Evolutionary conservation across 805 yeast species (phyloP), one percentile per base, ranked within the genome.

Genomic region (Starmerella stigmatis): DNA sequence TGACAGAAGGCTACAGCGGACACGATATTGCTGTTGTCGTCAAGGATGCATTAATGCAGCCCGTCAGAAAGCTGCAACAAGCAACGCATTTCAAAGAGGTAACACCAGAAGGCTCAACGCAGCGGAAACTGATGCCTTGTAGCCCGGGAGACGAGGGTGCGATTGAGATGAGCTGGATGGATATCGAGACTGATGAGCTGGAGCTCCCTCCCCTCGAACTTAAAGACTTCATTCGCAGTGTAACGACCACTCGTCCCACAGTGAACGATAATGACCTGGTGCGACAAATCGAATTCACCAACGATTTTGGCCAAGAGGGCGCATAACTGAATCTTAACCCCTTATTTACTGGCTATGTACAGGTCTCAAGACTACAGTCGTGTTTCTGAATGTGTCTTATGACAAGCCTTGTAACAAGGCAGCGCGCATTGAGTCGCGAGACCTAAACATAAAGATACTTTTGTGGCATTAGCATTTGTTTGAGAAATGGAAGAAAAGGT

Each of bases 1-100:
- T 92, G 86, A 89, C 97, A 0, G 94, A 86, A 5, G 98, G 98
- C 9, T 89, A 92, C 64, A 86, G 96, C 2, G 99, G 99, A 43
- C 94, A 89, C 61, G 99, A 92, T 72, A 75, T 92, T 33, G 89
- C 96, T 0, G 96, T 92, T 27, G 94, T 86, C 10, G 98, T 92
- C 3, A 78, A 94, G 57, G 99, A 92, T 64, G 97, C 97, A 0
- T 69, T 92, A 55, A 92, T 92, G 98, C 94, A 89, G 64, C 98
- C 99, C 1, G 86, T 92, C 48, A 75, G 98, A 57, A 86, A 86
- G 61, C 86, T 92, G 51, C 97, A 89, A 64, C 80, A 76, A 59
- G 96, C 98, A 0, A 92, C 98, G 0, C 98, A 92, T 69, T 92
- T 92, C 69, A 82, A 81, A 60, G 75, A 76, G 10, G 69, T 71